These are phyloP conservation scores for Diaporthe citrichinensis DNA, from an alignment of 2,329 filamentous ascomycete genomes.

Conservation along the genomic window DNA sequence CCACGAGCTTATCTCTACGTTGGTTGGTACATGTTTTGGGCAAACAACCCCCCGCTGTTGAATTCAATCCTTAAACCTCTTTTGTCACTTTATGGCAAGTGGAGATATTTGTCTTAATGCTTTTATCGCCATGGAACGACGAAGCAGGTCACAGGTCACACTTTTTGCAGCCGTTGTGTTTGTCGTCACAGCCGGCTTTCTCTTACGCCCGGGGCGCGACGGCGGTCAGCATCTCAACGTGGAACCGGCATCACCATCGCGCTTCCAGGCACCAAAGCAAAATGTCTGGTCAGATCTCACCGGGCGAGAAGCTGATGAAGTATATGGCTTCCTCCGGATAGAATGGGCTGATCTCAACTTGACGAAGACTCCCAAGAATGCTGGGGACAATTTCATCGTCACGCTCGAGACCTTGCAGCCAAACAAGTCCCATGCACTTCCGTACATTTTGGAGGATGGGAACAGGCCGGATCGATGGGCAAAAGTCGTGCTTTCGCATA, in stretches of 20 bases:
- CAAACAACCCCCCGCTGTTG: neutral
- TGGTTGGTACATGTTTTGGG: neutral
- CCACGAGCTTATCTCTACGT: neutral
- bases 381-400: slow-evolving; percentile 62
- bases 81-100: neutral
- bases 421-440: slow-evolving; percentile 63
- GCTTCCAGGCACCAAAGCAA: slow-evolving; percentile 52
- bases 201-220: neutral
- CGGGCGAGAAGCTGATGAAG: slow-evolving; percentile 56
- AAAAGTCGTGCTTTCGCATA: slow-evolving; percentile 61
- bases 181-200: slow-evolving; percentile 19
- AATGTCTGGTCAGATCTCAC: slow-evolving; percentile 60
- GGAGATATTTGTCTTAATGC: rapidly evolving
- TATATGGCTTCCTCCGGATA: slow-evolving; percentile 58
- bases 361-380: slow-evolving; percentile 53
- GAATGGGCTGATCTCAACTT: slow-evolving; percentile 60
- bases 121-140: slow-evolving; percentile 24
- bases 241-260: neutral
- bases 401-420: slow-evolving; percentile 62
- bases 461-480: slow-evolving; percentile 58
- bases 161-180: slow-evolving; percentile 13
- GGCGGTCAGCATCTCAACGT: neutral
- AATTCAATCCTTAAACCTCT: neutral
- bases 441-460: slow-evolving; percentile 57
- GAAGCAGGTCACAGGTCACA: neutral